Evolutionary conservation across 495 filamentous ascomycete species (phyloP).

Genomic region (Penicillium verhagenii): DNA sequence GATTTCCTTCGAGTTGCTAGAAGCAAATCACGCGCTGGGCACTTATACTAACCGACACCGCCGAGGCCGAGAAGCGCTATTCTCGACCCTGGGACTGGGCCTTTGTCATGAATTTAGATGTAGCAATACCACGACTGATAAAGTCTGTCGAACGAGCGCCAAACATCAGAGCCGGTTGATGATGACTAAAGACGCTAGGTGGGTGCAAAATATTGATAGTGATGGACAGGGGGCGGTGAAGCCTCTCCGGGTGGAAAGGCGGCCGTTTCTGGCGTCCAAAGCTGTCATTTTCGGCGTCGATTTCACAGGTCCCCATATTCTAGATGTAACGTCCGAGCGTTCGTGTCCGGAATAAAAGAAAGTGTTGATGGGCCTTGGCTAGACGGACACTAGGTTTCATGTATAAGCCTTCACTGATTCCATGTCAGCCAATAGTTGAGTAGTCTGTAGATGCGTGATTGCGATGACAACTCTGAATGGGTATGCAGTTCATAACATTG

Average conservation of each 20-base stretch:
- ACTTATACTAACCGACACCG: too few species aligned
- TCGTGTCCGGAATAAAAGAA: neutral
- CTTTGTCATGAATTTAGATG: too few species aligned
- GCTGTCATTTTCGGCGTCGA: slow-evolving; percentile 5
- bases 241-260: slow-evolving; percentile 3
- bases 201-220: too few species aligned
- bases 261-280: slow-evolving; percentile 3
- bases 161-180: too few species aligned
- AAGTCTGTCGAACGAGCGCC: too few species aligned
- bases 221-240: slow-evolving; percentile 5
- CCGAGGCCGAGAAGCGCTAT: too few species aligned
- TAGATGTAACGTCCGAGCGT: neutral
- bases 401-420: neutral
- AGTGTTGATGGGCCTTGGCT: neutral
- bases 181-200: too few species aligned
- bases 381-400: neutral
- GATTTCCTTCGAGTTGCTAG: too few species aligned
- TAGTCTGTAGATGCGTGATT: neutral
- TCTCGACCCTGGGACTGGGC: too few species aligned
- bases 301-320: slow-evolving; percentile 5
- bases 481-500: too few species aligned
- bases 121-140: too few species aligned
- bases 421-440: neutral
- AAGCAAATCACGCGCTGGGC: too few species aligned
- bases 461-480: neutral